Percentiles rank a stretch among this genome's conserved stretches.
Conservation (phyloP, 208 protist genomes). For the Leishmania braziliensis region DNA sequence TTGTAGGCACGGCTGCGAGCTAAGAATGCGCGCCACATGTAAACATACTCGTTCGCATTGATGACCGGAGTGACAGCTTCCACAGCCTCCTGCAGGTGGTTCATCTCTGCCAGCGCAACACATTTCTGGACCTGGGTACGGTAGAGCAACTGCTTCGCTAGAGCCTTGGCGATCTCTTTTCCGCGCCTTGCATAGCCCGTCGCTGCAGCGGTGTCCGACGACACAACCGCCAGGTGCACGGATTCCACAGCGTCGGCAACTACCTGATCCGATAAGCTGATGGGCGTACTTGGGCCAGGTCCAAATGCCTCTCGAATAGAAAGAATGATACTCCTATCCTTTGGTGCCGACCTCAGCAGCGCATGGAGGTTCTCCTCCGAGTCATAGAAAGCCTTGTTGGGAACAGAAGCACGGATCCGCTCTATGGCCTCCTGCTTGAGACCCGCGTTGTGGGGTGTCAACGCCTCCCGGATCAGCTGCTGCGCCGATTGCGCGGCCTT, state of each 20-base stretch:
- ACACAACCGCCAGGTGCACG: constrained; percentile 42
- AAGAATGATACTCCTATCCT: constrained; percentile 57
- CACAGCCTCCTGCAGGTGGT: constrained; percentile 72
- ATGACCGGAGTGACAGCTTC: constrained; percentile 72
- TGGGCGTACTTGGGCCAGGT: constrained; percentile 47
- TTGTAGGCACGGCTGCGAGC: constrained; percentile 79
- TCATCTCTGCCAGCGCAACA: constrained; percentile 73
- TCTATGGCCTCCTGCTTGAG: constrained; percentile 53
- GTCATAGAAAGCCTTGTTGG: constrained; percentile 68
- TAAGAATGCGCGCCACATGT: constrained; percentile 89
- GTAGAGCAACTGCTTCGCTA: constrained; percentile 77
- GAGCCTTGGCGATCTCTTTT: constrained; percentile 46
- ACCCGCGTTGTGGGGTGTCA: constrained; percentile 34
- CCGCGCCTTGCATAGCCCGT: constrained; percentile 47
- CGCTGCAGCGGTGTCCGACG: constrained; percentile 61
- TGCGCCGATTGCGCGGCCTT: constrained; percentile 34
- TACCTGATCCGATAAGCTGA: constrained; percentile 66
- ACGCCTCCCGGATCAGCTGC: constrained; percentile 48
- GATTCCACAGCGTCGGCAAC: constrained; percentile 56
- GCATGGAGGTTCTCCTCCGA: constrained; percentile 64
- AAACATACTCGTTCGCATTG: constrained; percentile 79
- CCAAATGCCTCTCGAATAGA: constrained; percentile 67
- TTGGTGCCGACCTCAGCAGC: constrained; percentile 54
- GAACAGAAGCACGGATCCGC: constrained; percentile 49
- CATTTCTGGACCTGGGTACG: constrained; percentile 72